Conservation (phyloP, 371 early-diverging fungal genomes). For the Mortierella sp. region DNA sequence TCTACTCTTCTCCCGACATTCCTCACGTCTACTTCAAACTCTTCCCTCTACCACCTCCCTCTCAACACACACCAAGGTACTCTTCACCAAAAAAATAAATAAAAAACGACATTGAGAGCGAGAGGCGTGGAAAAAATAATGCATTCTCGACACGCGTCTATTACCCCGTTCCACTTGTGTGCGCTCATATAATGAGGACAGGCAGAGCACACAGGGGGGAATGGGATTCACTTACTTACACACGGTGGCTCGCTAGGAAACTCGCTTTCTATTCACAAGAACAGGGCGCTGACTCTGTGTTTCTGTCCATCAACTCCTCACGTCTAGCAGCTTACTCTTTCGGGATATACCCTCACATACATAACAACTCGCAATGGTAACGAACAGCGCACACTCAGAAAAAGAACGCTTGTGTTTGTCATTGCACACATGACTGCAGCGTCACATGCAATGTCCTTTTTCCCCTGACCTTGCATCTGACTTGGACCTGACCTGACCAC, state of each 20-base stretch:
- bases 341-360: background rate
- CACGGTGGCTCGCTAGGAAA: background rate
- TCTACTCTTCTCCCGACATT: background rate
- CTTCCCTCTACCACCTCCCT: background rate
- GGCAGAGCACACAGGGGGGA: background rate
- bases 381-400: background rate
- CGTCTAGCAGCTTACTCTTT: constrained; percentile 4
- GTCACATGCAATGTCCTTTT: constrained; percentile 8
- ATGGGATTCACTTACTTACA: background rate
- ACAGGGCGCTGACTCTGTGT: background rate
- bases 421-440: constrained; percentile 3
- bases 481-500: constrained; percentile 5
- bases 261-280: background rate
- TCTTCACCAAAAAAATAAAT: no score
- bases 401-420: background rate
- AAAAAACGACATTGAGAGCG: no score
- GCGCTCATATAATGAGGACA: background rate
- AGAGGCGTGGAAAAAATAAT: constrained; percentile 11
- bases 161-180: background rate
- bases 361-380: constrained; percentile 9
- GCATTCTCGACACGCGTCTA: background rate
- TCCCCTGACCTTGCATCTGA: constrained; percentile 15
- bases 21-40: background rate
- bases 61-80: background rate
- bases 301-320: background rate